Base-by-base conservation (phyloP, 768 basidiomycete genomes). In the Saitozyma podzolica region DNA sequence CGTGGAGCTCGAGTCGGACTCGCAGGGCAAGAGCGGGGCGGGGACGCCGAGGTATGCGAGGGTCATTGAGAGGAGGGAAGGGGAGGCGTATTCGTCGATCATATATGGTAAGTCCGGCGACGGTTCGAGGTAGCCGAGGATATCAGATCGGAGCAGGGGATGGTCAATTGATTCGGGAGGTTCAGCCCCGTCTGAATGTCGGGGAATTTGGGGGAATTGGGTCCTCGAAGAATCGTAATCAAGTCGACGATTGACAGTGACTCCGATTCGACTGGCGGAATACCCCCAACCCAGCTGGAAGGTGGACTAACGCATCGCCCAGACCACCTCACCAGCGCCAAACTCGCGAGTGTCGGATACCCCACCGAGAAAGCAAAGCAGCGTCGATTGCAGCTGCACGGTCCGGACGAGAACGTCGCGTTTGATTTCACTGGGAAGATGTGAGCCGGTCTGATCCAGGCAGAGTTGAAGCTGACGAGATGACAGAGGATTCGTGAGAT, bases 371-470 rank as follows among this genome's bases (percentile, higher is more conserved):
- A 72, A 56, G 50, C 63, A 8, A 79, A 79, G 59, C 67, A 59
- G 51, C 59, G 74, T 39, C 58, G 73, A 51, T 56, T 79, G 41
- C 70, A 79, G 50, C 61, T 79, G 20, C 76, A 75, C 62, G 75
- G 72, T 9, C 78, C 78, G n/a, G 78, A 79, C 52, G 69, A 77
- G 57, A 59, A 59, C 9, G 58, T 79, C 10, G 61, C 67, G 3
- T 75, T 77, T 58, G 74, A 76, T 14, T 72, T 68, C 16, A 70
- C 76, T 3, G 75, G 74, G 11, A 64, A 61, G n/a, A 41, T 79
- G 74, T 79, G 47, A 66, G 78, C 66, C 45, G 11, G 11, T 47
- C 11, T 17, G 13, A 6, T 17, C 45, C 45, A 47, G 13, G 29
- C 29, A 29, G 29, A 5, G 29, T 29, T 5, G 29, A 29, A 47